Percentiles rank a stretch among this genome's conserved stretches.
Conservation (phyloP, 179 eudicot genomes). For the Carnegiea gigantea region DNA sequence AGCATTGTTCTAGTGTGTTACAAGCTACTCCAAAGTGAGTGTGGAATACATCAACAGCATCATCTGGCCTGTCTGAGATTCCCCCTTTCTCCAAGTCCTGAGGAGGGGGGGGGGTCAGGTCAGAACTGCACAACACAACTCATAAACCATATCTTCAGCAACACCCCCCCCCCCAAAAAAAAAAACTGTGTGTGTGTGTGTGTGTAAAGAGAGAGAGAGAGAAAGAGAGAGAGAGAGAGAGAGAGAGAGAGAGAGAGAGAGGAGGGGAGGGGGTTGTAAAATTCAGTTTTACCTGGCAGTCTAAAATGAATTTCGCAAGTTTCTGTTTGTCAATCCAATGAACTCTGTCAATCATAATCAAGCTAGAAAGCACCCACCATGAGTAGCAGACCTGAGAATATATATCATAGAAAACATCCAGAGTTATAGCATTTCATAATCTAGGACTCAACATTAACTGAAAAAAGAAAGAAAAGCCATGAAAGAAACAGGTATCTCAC, state of each 20-base stretch:
- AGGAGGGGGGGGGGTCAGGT: too few relatives aligned
- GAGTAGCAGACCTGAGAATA: constrained; percentile 81
- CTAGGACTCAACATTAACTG: neutral
- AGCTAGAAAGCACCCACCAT: constrained; percentile 98
- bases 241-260: too few relatives aligned
- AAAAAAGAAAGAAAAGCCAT: neutral
- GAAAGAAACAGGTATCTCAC: constrained; percentile 28
- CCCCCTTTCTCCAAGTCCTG: constrained; percentile 92
- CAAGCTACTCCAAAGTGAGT: constrained; percentile 95
- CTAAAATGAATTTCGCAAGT: constrained; percentile 75
- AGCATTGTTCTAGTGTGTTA: constrained; percentile 18
- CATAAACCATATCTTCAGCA: too few relatives aligned
- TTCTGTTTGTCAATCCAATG: constrained; percentile 91
- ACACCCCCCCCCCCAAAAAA: too few relatives aligned
- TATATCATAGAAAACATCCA: neutral
- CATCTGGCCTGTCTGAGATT: constrained; percentile 92
- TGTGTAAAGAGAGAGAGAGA: too few relatives aligned
- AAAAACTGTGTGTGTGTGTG: too few relatives aligned
- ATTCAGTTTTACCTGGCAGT: constrained; percentile 62
- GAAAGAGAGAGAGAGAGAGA: too few relatives aligned
- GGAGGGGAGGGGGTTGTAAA: neutral
- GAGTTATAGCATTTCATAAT: neutral
- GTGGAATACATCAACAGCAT: constrained; percentile 91
- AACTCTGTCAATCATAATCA: constrained; percentile 87
- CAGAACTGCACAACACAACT: too few relatives aligned